Conservation (phyloP, 305 asterid genomes). For the Nicotiana rustica region DNA sequence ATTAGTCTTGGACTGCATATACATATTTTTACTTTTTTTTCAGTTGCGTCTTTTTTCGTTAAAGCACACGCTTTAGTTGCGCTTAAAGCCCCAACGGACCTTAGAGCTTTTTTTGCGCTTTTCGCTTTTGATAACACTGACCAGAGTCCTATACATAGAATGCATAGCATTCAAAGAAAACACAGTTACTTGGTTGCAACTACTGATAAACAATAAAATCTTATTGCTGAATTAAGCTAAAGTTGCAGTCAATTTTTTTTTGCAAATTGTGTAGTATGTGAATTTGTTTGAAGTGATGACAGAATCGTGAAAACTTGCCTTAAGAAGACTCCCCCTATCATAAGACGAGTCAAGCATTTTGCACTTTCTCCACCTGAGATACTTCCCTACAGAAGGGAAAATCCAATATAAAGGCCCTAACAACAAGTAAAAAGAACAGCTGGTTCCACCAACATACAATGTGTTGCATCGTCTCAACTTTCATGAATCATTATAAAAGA, state of each 20-base stretch:
- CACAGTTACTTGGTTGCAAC: slow-evolving; percentile 17
- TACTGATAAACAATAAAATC: neutral
- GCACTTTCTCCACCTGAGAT: slow-evolving; percentile 85
- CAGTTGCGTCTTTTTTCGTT: too few relatives aligned
- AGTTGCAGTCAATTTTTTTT: slow-evolving; percentile 23
- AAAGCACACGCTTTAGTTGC: too few relatives aligned
- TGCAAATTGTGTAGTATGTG: neutral
- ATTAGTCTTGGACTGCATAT: too few relatives aligned
- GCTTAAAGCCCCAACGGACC: too few relatives aligned
- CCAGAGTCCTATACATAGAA: slow-evolving; percentile 2
- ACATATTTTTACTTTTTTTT: too few relatives aligned
- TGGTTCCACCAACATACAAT: slow-evolving; percentile 28
- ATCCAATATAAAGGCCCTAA: slow-evolving; percentile 5
- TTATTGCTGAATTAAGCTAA: slow-evolving; percentile 3
- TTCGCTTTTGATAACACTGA: neutral
- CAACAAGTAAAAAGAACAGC: neutral
- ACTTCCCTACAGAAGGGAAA: slow-evolving; percentile 70
- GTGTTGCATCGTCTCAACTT: neutral
- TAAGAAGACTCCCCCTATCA: slow-evolving; percentile 89
- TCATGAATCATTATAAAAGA: slow-evolving; percentile 12
- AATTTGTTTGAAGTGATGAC: slow-evolving; percentile 7
- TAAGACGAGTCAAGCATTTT: slow-evolving; percentile 75
- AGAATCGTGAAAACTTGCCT: slow-evolving; percentile 58
- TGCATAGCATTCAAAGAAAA: slow-evolving; percentile 19
- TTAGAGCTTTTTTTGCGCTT: too few relatives aligned